phyloP scores from a whole-genome alignment of 768 basidiomycete genomes.

The Boletus sp. region DNA sequence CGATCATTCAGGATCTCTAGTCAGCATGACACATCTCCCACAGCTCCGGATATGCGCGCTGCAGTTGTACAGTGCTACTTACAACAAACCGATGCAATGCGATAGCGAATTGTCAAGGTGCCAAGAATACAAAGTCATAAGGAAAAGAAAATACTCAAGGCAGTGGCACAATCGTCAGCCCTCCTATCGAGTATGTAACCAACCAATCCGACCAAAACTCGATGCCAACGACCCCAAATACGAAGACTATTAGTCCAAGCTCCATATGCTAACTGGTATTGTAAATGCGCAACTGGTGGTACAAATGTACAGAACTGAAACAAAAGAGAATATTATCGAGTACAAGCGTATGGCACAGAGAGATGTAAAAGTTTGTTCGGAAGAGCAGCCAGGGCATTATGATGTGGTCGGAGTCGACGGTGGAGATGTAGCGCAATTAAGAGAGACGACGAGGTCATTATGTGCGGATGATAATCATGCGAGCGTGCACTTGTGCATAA shows the following conservation, averaged over 20 bases:
- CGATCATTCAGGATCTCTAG: conserved; percentile 1
- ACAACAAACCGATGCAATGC: conserved; percentile 30
- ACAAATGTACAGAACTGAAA: conserved; percentile 31
- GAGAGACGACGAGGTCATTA: conserved; percentile 29
- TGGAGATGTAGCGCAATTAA: conserved; percentile 31
- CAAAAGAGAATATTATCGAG: conserved; percentile 27
- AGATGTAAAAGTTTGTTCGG: conserved; percentile 19
- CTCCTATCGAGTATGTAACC: conserved; percentile 28
- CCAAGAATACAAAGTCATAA: conserved; percentile 31
- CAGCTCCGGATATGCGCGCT: neutral
- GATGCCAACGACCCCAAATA: conserved; percentile 27
- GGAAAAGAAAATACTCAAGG: conserved; percentile 16
- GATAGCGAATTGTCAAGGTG: conserved; percentile 26
- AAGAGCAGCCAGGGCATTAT: conserved; percentile 15
- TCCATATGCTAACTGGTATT: conserved; percentile 32
- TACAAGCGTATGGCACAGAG: conserved; percentile 35
- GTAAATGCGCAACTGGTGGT: conserved; percentile 34
- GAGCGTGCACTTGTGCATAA: conserved; percentile 21
- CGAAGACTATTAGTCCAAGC: conserved; percentile 31
- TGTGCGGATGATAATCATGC: conserved; percentile 27
- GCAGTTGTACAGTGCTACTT: conserved; percentile 27
- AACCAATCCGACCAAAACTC: conserved; percentile 29
- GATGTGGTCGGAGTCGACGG: conserved; percentile 10
- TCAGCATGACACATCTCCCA: neutral
- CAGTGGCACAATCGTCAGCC: conserved; percentile 31